Evolutionary conservation across 805 yeast genomes (phyloP).

Genomic region (Cyberlindnera japonica): DNA sequence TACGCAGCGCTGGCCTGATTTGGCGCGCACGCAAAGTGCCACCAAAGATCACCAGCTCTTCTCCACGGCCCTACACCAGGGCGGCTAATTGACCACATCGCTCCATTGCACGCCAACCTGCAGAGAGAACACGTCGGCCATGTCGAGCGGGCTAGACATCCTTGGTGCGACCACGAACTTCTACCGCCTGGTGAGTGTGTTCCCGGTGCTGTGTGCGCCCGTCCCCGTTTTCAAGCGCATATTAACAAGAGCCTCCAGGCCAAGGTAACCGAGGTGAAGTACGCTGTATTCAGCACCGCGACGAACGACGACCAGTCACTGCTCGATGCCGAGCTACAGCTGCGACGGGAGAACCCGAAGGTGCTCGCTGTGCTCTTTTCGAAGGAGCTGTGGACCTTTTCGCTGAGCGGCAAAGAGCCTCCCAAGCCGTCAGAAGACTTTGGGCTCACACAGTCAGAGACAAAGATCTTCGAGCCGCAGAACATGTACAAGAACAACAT

Average conservation of each 20-base stretch:
- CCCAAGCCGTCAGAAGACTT: conserved; percentile 31
- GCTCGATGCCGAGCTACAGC: conserved; percentile 37
- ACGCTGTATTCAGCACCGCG: conserved; percentile 14
- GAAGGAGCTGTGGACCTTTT: conserved; percentile 42
- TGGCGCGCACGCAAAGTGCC: no score
- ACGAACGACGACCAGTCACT: conserved; percentile 36
- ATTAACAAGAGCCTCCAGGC: conserved; percentile 10
- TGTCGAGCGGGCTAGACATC: conserved; percentile 15
- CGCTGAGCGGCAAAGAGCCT: conserved; percentile 33
- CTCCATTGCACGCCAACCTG: no score
- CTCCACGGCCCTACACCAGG: no score
- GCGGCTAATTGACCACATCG: no score
- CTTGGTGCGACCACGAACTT: conserved; percentile 19
- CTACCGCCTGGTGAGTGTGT: conserved; percentile 23
- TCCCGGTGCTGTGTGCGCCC: background rate
- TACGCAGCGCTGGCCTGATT: no score
- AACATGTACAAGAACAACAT: conserved; percentile 13
- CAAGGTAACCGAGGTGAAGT: conserved; percentile 19
- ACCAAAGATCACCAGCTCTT: no score
- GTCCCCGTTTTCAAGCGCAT: background rate
- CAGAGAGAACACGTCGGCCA: no score
- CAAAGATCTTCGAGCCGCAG: conserved; percentile 20
- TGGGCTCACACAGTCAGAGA: conserved; percentile 14
- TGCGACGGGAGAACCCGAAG: conserved; percentile 34
- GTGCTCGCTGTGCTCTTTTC: conserved; percentile 37